Evolutionary conservation across 257 asterid species (phyloP), one percentile per base, ranked within the genome.

Genomic region (Echites panduratus): DNA sequence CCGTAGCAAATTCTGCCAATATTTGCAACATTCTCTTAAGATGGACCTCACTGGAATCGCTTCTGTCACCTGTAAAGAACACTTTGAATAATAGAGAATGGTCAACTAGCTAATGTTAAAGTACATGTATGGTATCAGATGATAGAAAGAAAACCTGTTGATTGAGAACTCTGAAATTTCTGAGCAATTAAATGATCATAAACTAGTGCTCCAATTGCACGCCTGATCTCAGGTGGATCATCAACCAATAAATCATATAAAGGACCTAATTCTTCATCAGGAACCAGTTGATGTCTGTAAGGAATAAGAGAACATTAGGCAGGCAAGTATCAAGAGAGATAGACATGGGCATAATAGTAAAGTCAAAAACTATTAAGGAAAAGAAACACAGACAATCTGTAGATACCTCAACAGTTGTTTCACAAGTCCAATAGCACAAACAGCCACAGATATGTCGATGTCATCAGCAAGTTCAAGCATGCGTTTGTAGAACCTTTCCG

Each of bases 391-490:
- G 10, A 26, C 73, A 27, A 68, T 64, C 56, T 12, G 26, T 41
- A 73, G 64, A 56, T 90, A 92, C 99, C 99, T 87, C 71, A 95
- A 76, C 27, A 92, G 89, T 79, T 92, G 98, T 75, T 90, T 95
- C 75, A 92, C 99, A 68, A 95, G 98, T 79, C 98, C 99, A 71
- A 95, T 92, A 66, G 98, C 99, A 85, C 96, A 95, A 71, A 95
- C 99, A 75, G 99, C 88, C 76, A 95, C 99, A 70, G 99, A 87
- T 76, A 92, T 95, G 78, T 95, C 99, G 68, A 85, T 87, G 84
- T 95, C 99, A 78, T 90, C 98, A 76, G 99, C 99, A 83, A 95
- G 98, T 78, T 92, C 98, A 41, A 95, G 94, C 98, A 95, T 95
- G 75, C 98, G 83, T 73, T 84, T 86, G 75, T 86, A 90, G 80